These are phyloP conservation scores for Mycena galopus DNA, from an alignment of 768 basidiomycete species.

Conservation along the genomic window DNA sequence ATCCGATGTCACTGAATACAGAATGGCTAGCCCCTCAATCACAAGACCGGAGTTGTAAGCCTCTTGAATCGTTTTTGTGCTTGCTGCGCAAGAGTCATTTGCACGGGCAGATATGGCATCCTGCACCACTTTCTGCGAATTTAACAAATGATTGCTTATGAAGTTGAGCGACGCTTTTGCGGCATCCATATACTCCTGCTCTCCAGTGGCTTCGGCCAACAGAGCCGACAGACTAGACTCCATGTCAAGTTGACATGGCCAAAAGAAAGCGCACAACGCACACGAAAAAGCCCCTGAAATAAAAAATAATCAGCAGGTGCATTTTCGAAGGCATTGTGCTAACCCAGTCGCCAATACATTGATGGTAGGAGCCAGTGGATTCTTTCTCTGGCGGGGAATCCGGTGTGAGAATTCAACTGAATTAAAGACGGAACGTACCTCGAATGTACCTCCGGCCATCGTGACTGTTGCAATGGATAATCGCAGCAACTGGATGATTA, in stretches of 20 bases:
- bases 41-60: conserved; percentile 5
- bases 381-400: background rate
- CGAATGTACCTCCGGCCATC: background rate
- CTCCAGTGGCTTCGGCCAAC: conserved; percentile 9
- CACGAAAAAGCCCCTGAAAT: background rate
- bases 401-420: background rate
- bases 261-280: background rate
- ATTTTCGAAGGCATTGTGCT: background rate
- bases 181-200: conserved; percentile 12
- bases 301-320: background rate
- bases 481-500: background rate
- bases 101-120: background rate
- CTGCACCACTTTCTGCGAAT: background rate
- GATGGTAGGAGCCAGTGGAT: background rate
- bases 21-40: conserved; percentile 31
- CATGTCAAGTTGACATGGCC: background rate
- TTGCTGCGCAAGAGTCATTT: background rate
- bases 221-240: conserved; percentile 12
- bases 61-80: background rate
- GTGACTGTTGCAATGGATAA: background rate
- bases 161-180: conserved; percentile 14
- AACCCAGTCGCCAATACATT: background rate
- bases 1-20: conserved; percentile 28
- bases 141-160: background rate
- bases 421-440: background rate